phyloP scores from a whole-genome alignment of 148 eudicot species.

The Linanthus parryae region DNA sequence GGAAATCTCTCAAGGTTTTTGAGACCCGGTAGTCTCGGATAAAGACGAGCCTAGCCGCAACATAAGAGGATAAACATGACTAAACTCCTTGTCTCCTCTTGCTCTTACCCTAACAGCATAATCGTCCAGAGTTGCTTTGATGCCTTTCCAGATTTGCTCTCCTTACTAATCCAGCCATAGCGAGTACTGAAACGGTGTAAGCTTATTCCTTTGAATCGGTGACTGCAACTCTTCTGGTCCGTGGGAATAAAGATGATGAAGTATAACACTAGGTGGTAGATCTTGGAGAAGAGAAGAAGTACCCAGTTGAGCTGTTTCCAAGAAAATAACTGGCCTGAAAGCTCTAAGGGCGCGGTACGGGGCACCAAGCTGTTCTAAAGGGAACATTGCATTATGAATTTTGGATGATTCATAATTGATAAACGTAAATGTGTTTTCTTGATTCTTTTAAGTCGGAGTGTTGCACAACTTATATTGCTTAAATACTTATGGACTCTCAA shows the following conservation, averaged over 20 bases:
- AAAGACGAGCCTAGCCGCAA: conserved; percentile 65
- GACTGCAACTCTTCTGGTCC: conserved; percentile 91
- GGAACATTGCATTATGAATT: conserved; percentile 83
- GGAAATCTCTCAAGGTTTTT: conserved; percentile 18
- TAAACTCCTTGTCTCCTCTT: conserved; percentile 80
- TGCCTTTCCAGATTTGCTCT: conserved; percentile 94
- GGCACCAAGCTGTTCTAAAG: conserved; percentile 87
- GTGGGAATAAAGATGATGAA: conserved; percentile 80
- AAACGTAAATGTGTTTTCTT: too few species aligned
- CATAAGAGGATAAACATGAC: conserved; percentile 93
- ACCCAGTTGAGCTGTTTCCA: conserved; percentile 81
- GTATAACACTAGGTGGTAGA: conserved; percentile 66
- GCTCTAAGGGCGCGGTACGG: conserved; percentile 96
- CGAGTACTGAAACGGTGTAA: conserved; percentile 78
- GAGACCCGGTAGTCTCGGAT: conserved; percentile 25
- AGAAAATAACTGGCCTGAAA: conserved; percentile 78
- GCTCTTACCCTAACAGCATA: conserved; percentile 66
- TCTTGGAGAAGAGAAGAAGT: conserved; percentile 77
- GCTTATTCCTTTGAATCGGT: conserved; percentile 83
- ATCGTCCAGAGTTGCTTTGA: conserved; percentile 88
- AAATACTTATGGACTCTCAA: too few species aligned
- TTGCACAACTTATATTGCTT: too few species aligned
- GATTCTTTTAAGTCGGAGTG: too few species aligned
- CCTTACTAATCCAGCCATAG: conserved; percentile 97
- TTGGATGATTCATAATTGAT: too few species aligned